Percentiles rank a stretch among this genome's conserved stretches.
Evolutionary conservation across 371 early-diverging fungal genomes (phyloP).

Genomic region (Paraphysoderma sedebokerense): DNA sequence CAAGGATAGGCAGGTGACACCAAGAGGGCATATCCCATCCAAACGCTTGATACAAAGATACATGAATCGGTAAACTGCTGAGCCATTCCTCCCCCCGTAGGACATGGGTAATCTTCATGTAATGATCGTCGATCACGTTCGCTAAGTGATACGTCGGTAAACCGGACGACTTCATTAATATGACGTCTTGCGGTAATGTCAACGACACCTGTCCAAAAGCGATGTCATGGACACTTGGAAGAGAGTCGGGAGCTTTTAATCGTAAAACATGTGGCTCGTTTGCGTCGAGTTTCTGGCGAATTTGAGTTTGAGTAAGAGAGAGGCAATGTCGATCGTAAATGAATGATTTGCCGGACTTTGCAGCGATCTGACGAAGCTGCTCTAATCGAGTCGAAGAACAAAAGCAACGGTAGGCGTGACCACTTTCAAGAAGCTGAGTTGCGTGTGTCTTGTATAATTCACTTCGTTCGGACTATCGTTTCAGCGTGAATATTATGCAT

Average conservation of each 20-base stretch:
- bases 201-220: slow-evolving; percentile 60
- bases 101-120: slow-evolving; percentile 82
- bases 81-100: slow-evolving; percentile 93
- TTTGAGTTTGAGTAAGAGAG: slow-evolving; percentile 36
- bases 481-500: too few relatives aligned
- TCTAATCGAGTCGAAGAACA: slow-evolving; percentile 59
- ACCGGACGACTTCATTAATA: slow-evolving; percentile 82
- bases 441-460: slow-evolving; percentile 50
- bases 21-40: slow-evolving; percentile 64
- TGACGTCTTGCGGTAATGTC: slow-evolving; percentile 63
- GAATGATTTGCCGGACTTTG: slow-evolving; percentile 33
- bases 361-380: slow-evolving; percentile 30
- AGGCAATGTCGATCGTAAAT: slow-evolving; percentile 73
- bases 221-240: slow-evolving; percentile 43
- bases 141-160: slow-evolving; percentile 90
- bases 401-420: slow-evolving; percentile 81
- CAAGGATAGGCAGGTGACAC: slow-evolving; percentile 73
- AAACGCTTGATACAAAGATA: slow-evolving; percentile 62
- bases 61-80: slow-evolving; percentile 78
- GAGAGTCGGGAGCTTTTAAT: slow-evolving; percentile 43
- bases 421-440: slow-evolving; percentile 41
- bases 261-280: slow-evolving; percentile 51
- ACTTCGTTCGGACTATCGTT: slow-evolving; percentile 52
- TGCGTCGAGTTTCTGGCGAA: slow-evolving; percentile 22
- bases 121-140: slow-evolving; percentile 84